Conservation (phyloP, 305 asterid species). For the Fraxinus baroniana region DNA sequence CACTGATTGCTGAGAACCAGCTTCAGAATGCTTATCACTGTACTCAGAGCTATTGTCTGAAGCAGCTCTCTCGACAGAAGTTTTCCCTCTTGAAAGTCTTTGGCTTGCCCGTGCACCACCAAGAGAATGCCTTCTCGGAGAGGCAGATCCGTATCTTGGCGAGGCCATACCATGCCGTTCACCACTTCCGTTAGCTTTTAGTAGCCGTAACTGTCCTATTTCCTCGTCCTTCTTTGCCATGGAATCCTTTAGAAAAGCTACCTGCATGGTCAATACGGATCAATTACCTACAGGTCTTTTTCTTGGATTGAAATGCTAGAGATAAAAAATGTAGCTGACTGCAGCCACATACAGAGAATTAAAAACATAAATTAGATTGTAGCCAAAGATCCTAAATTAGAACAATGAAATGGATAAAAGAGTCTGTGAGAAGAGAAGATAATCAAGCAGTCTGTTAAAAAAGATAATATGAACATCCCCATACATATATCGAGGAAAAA, state of each 20-base stretch:
- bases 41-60: constrained; percentile 64
- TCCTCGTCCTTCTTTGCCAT: constrained; percentile 77
- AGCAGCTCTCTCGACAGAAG: not conserved
- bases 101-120: constrained; percentile 43
- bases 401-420: not conserved
- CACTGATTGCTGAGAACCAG: constrained; percentile 72
- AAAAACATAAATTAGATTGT: not conserved
- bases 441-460: not conserved
- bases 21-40: constrained; percentile 86
- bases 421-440: not conserved
- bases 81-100: constrained; percentile 16
- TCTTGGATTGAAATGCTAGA: not conserved
- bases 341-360: not conserved
- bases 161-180: constrained; percentile 52
- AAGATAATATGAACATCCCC: not conserved
- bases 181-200: constrained; percentile 41
- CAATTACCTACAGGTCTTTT: constrained; percentile 2
- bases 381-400: not conserved
- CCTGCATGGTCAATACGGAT: constrained; percentile 44
- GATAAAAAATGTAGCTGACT: not conserved
- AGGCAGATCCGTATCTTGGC: constrained; percentile 53
- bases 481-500: not conserved
- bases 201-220: constrained; percentile 48
- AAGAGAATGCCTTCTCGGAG: constrained; percentile 62
- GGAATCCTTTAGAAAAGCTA: constrained; percentile 63